Conservation (phyloP, 2,329 filamentous ascomycete species). For the Alternaria triticimaculans region DNA sequence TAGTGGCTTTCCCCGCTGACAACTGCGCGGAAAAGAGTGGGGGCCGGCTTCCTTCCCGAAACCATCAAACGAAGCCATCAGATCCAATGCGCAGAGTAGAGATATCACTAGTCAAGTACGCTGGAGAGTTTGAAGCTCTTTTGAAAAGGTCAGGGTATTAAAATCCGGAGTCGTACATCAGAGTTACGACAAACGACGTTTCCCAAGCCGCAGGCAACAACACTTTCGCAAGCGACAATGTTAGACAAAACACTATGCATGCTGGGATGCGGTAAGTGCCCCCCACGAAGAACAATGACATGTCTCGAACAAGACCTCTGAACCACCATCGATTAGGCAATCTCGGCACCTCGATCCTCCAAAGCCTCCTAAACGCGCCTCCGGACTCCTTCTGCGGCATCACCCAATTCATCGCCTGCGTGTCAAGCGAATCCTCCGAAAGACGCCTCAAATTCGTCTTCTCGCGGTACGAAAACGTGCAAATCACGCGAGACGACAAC, state of each 20-base stretch:
- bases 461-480: neutral
- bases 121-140: too few species aligned
- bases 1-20: slow-evolving; percentile 3
- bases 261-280: slow-evolving; percentile 35
- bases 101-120: too few species aligned
- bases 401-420: slow-evolving; percentile 2
- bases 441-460: neutral
- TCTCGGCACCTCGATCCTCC: neutral
- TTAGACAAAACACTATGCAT: slow-evolving; percentile 29
- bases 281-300: neutral
- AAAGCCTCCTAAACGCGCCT: neutral
- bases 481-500: neutral
- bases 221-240: slow-evolving; percentile 6
- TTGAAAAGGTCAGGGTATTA: too few species aligned
- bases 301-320: neutral
- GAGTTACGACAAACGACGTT: neutral
- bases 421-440: neutral
- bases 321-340: neutral
- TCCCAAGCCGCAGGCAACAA: neutral
- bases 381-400: neutral
- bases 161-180: too few species aligned
- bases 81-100: neutral
- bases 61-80: neutral
- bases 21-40: neutral
- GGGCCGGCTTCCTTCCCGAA: slow-evolving; percentile 7